These are phyloP conservation scores for Tetrapisispora taiwanensis DNA, from an alignment of 805 yeast species.

Conservation along the genomic window DNA sequence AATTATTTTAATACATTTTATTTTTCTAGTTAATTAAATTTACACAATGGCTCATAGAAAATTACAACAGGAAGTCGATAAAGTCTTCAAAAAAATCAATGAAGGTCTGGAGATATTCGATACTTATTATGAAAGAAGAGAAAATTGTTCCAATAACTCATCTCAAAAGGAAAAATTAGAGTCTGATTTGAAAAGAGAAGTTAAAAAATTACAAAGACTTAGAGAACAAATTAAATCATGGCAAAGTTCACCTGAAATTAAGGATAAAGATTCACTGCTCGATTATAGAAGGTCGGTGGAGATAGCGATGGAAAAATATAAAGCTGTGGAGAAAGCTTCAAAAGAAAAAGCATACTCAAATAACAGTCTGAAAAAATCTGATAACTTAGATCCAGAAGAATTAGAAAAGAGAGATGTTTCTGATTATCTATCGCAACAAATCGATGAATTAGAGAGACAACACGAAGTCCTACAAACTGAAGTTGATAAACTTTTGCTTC, in stretches of 20 bases:
- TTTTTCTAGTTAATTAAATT: not conserved
- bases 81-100: slow-evolving; percentile 73
- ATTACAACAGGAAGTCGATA: slow-evolving; percentile 69
- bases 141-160: slow-evolving; percentile 61
- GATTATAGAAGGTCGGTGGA: slow-evolving; percentile 68
- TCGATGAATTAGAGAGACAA: slow-evolving; percentile 77
- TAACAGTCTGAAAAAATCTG: slow-evolving; percentile 70
- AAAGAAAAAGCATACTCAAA: slow-evolving; percentile 90
- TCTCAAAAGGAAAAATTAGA: slow-evolving; percentile 92
- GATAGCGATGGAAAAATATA: slow-evolving; percentile 88
- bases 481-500: slow-evolving; percentile 21
- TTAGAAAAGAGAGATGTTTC: slow-evolving; percentile 66
- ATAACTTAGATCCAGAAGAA: slow-evolving; percentile 65
- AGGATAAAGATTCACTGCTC: slow-evolving; percentile 73
- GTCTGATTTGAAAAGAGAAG: slow-evolving; percentile 86
- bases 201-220: slow-evolving; percentile 83
- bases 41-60: slow-evolving; percentile 37
- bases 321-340: slow-evolving; percentile 86
- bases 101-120: slow-evolving; percentile 87
- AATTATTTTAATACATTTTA: no score
- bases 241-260: slow-evolving; percentile 84
- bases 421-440: slow-evolving; percentile 53
- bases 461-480: slow-evolving; percentile 63
- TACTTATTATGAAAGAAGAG: slow-evolving; percentile 75
- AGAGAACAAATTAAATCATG: slow-evolving; percentile 94